A percentile compares a stretch with the other conserved stretches of the same genome.
These are phyloP conservation scores for Hondaea fermentalgiana DNA, from an alignment of 108 stramenopile genomes.

Conservation along the genomic window DNA sequence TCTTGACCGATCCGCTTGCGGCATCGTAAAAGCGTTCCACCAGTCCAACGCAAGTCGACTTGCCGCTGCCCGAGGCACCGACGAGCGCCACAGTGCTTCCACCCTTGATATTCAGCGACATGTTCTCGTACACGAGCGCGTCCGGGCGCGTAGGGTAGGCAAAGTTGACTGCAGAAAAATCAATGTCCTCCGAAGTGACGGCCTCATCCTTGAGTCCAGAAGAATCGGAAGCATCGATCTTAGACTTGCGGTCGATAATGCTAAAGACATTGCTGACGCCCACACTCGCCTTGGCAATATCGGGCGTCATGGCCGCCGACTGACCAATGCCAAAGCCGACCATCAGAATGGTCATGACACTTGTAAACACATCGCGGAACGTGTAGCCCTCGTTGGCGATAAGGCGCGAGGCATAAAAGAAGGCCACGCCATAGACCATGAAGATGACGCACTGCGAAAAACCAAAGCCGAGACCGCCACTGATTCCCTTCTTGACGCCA, in stretches of 20 bases:
- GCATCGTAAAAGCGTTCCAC: constrained; percentile 50
- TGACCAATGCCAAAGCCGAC: constrained; percentile 40
- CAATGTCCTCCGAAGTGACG: background rate
- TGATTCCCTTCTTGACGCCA: constrained; percentile 27
- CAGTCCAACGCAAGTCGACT: constrained; percentile 53
- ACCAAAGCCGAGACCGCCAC: constrained; percentile 31
- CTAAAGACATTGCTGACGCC: constrained; percentile 38
- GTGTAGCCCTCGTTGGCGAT: constrained; percentile 23
- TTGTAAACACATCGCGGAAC: constrained; percentile 38
- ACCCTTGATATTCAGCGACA: background rate
- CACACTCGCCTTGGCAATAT: constrained; percentile 31
- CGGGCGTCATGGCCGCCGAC: constrained; percentile 32
- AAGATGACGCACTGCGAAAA: constrained; percentile 36
- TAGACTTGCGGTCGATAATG: constrained; percentile 33
- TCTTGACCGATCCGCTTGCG: constrained; percentile 18
- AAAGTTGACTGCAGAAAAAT: constrained; percentile 26
- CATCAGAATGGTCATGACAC: constrained; percentile 41
- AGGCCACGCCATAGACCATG: constrained; percentile 35
- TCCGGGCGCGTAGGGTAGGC: constrained; percentile 25
- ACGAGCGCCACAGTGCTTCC: constrained; percentile 28
- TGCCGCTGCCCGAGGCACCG: constrained; percentile 54
- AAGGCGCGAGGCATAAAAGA: constrained; percentile 33
- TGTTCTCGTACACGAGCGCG: background rate
- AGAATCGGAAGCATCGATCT: background rate
- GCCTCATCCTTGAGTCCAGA: background rate